Conservation (phyloP, 768 basidiomycete species). For the Tulasnella sp. region DNA sequence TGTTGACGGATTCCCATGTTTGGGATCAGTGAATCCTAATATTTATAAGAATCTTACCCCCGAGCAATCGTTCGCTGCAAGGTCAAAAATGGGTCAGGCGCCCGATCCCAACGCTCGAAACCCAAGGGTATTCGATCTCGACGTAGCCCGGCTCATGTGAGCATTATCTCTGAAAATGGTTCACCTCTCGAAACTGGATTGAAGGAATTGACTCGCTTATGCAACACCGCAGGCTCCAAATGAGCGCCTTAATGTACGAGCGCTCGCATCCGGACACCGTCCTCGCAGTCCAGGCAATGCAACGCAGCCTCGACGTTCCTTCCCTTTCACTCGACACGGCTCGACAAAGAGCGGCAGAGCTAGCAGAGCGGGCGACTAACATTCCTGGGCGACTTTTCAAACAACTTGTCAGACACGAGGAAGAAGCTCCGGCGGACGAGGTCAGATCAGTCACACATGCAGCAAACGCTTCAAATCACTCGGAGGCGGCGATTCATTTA, state of each 20-base stretch:
- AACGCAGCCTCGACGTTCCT: background rate
- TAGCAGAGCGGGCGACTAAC: background rate
- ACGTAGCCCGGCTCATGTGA: conserved; percentile 27
- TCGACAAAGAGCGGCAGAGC: background rate
- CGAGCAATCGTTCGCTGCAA: conserved; percentile 18
- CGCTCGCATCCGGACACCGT: background rate
- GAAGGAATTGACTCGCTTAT: background rate
- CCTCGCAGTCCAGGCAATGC: background rate
- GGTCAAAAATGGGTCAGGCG: background rate
- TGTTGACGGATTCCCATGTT: background rate
- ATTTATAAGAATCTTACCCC: conserved; percentile 19
- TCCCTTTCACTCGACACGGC: background rate
- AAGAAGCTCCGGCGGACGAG: background rate
- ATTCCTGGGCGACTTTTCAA: background rate
- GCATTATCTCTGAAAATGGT: background rate
- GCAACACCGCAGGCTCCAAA: conserved; percentile 15
- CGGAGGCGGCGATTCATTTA: background rate
- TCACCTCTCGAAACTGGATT: background rate
- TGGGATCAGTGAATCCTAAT: conserved; percentile 20
- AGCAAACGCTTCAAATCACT: background rate
- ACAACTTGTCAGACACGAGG: background rate
- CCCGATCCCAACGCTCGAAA: conserved; percentile 11
- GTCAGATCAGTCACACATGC: background rate
- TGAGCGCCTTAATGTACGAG: conserved; percentile 27
- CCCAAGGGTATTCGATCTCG: conserved; percentile 22